Evolutionary conservation across 1,284 basidiomycete genomes (phyloP), one percentile per base, ranked within the genome.

Genomic region (Microbotryum saponariae): DNA sequence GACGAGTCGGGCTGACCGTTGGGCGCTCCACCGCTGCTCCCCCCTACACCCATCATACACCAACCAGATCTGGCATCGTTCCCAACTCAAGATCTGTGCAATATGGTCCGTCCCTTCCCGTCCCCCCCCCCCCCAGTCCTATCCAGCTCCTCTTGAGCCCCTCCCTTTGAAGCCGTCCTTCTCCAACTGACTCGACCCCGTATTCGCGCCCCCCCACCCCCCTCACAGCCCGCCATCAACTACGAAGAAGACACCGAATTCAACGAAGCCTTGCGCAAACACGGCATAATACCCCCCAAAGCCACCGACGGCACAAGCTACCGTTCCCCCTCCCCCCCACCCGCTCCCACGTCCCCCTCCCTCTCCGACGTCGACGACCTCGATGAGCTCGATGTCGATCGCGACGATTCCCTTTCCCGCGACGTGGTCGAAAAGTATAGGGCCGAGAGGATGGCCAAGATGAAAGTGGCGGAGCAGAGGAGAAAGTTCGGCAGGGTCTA

Each of bases 261-360:
- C 77, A 93, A 96, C 77, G 92, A 93, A 73, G 88, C 88, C 37
- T 83, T 96, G 10, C 88, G 91, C 60, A 89, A 89, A 71, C 84
- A 92, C 72, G 91, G 91, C 46, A 93, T 96, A 71, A 78, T 96
- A 23, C 90, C 91, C 21, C 59, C 61, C 6, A 63, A 63, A 31
- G 81, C 83, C 57, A 76, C 82, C 9, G 60, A 55, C 47, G 5
- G 9, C 37, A 16, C 37, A 18, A 42, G 9, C 10, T 21, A 44
- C 6, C 67, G 69, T 21, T 66, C 69, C 1, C 69, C 69, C 1
- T 69, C 69, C 0, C 64, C 65, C 20, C 65, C 64, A 23, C 57
- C 56, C 6, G 63, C 60, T 31, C 51, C 62, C 2, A 51, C 64
- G 3, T 65, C 62, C 1, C 66, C 64, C 7, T 63, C 65, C 23